Evolutionary conservation across 371 early-diverging fungal genomes (phyloP).

Genomic region (Mucor plumbeus): DNA sequence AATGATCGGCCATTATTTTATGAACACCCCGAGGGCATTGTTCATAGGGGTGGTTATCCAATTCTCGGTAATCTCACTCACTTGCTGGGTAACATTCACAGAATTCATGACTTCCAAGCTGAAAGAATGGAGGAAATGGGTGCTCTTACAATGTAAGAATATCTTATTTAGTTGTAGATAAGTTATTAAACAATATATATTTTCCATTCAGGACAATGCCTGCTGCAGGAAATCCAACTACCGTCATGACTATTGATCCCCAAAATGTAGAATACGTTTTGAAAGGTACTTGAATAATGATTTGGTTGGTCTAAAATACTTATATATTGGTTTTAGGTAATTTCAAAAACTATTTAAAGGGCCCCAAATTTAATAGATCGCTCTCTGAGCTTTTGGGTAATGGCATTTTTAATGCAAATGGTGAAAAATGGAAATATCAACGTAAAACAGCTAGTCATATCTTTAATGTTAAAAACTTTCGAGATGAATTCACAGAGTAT

Average conservation of each 20-base stretch:
- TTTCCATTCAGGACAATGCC: constrained; percentile 26
- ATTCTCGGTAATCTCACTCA: constrained; percentile 33
- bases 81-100: constrained; percentile 28
- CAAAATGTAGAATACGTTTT: constrained; percentile 45
- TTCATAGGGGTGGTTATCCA: constrained; percentile 34
- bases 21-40: constrained; percentile 38
- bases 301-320: not conserved
- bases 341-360: constrained; percentile 68
- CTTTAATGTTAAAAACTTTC: constrained; percentile 76
- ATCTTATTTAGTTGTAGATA: no score
- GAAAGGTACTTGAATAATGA: constrained; percentile 10
- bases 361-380: constrained; percentile 40
- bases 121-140: constrained; percentile 19
- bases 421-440: constrained; percentile 69
- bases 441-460: constrained; percentile 73
- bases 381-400: constrained; percentile 63
- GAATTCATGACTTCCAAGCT: constrained; percentile 26
- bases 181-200: not conserved
- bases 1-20: constrained; percentile 43
- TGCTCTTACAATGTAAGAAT: constrained; percentile 30
- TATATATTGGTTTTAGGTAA: constrained; percentile 30
- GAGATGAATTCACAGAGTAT: constrained; percentile 64
- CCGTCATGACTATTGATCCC: constrained; percentile 49
- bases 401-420: constrained; percentile 78
- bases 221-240: constrained; percentile 36